Conservation (phyloP, 345 rosid species). For the Erodium maritimum region DNA sequence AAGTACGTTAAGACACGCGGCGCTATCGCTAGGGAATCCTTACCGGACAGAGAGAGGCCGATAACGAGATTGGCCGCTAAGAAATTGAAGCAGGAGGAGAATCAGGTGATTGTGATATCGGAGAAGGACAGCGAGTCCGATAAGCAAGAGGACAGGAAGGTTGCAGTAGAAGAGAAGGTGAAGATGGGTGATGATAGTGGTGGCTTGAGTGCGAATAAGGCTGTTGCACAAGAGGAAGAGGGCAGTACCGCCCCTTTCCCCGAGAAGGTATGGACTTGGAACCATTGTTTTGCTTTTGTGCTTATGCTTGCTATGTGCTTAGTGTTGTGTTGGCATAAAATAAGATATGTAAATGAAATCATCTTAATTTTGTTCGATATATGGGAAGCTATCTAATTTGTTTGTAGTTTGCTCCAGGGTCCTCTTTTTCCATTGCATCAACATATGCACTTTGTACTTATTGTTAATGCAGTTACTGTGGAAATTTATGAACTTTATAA, state of each 20-base stretch:
- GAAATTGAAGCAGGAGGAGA: constrained; percentile 29
- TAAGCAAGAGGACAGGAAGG: constrained; percentile 22
- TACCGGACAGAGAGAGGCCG: constrained; percentile 35
- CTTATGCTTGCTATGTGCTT: not conserved
- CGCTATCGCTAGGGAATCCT: constrained; percentile 27
- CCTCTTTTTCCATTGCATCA: too few species aligned
- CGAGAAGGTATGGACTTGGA: constrained; percentile 43
- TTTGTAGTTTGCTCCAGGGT: too few species aligned
- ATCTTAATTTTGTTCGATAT: not conserved
- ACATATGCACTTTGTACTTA: too few species aligned
- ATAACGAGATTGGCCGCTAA: constrained; percentile 50
- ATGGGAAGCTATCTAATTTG: too few species aligned
- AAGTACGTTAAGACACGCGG: constrained; percentile 30
- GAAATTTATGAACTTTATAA: too few species aligned
- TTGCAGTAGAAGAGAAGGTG: constrained; percentile 21
- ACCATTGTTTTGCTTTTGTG: not conserved
- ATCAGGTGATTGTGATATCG: constrained; percentile 16
- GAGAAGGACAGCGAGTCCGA: constrained; percentile 19
- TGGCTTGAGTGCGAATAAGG: constrained; percentile 66
- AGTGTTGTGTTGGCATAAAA: not conserved
- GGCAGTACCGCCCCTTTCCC: constrained; percentile 85
- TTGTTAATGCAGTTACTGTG: too few species aligned
- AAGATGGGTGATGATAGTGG: constrained; percentile 60
- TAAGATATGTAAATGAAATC: not conserved
- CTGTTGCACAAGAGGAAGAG: constrained; percentile 78